Conservation (phyloP, 768 basidiomycete genomes). For the Lyophyllum semitale region DNA sequence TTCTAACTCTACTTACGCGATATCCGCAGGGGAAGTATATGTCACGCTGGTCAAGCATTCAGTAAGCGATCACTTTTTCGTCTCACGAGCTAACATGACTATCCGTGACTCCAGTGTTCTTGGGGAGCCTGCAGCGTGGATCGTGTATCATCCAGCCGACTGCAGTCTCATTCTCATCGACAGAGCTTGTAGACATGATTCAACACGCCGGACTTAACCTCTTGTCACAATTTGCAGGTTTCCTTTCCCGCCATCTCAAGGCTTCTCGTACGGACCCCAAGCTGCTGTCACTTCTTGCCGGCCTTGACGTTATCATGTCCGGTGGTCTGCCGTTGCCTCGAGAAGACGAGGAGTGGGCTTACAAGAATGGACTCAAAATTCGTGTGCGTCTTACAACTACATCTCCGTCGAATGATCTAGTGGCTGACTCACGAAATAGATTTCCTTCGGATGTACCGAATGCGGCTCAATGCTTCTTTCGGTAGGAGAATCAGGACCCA, state of each 20-base stretch:
- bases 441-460: slow-evolving; percentile 83
- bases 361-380: slow-evolving; percentile 61
- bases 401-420: slow-evolving; percentile 14
- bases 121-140: slow-evolving; percentile 72
- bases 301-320: slow-evolving; percentile 66
- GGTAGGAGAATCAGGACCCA: slow-evolving; percentile 49
- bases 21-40: slow-evolving; percentile 73
- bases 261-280: slow-evolving; percentile 46
- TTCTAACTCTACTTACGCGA: slow-evolving; percentile 1
- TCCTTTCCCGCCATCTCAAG: slow-evolving; percentile 61
- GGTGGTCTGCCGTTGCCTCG: slow-evolving; percentile 62
- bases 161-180: slow-evolving; percentile 60
- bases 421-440: slow-evolving; percentile 43
- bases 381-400: slow-evolving; percentile 44
- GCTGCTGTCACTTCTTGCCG: slow-evolving; percentile 55
- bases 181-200: slow-evolving; percentile 75
- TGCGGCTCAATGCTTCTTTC: slow-evolving; percentile 73
- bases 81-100: slow-evolving; percentile 19
- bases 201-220: slow-evolving; percentile 67
- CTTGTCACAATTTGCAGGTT: slow-evolving; percentile 73
- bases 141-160: slow-evolving; percentile 75
- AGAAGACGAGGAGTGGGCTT: slow-evolving; percentile 79
- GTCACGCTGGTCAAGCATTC: slow-evolving; percentile 77
- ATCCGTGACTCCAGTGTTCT: slow-evolving; percentile 51
- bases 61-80: slow-evolving; percentile 48